phyloP scores from a whole-genome alignment of 345 rosid genomes.

The Firmiana major region DNA sequence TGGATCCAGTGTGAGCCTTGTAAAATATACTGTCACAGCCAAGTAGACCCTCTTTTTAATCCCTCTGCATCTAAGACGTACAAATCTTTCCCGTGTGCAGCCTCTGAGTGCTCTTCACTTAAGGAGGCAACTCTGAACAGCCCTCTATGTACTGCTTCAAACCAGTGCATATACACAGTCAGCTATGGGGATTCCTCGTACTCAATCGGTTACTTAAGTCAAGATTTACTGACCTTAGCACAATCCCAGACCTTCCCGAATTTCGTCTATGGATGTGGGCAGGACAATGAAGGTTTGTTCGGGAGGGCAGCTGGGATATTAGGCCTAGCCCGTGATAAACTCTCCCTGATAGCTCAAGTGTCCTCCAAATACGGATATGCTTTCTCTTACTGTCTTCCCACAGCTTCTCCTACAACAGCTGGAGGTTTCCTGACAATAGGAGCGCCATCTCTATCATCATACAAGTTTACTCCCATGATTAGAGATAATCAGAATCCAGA shows the following conservation, averaged over 20 bases:
- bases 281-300: slow-evolving; percentile 41
- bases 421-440: slow-evolving; percentile 20
- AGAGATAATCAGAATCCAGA: slow-evolving; percentile 9
- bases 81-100: not conserved
- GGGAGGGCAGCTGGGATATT: slow-evolving; percentile 38
- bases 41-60: slow-evolving; percentile 39
- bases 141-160: not conserved
- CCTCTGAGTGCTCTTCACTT: slow-evolving; percentile 28
- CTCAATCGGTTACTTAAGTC: slow-evolving; percentile 41
- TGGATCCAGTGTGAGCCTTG: slow-evolving; percentile 61
- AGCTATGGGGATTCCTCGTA: slow-evolving; percentile 43
- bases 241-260: slow-evolving; percentile 18
- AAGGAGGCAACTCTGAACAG: slow-evolving; percentile 8
- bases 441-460: slow-evolving; percentile 19
- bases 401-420: not conserved
- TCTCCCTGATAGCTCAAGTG: slow-evolving; percentile 39
- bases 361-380: slow-evolving; percentile 9
- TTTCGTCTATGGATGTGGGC: slow-evolving; percentile 50
- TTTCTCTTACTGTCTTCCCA: slow-evolving; percentile 50
- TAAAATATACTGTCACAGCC: slow-evolving; percentile 26
- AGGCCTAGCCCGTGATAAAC: slow-evolving; percentile 40
- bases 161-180: slow-evolving; percentile 33
- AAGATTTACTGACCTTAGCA: slow-evolving; percentile 32
- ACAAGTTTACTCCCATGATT: slow-evolving; percentile 44
- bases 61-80: slow-evolving; percentile 39